Conservation (phyloP, 768 basidiomycete species). For the Boletales sp. region DNA sequence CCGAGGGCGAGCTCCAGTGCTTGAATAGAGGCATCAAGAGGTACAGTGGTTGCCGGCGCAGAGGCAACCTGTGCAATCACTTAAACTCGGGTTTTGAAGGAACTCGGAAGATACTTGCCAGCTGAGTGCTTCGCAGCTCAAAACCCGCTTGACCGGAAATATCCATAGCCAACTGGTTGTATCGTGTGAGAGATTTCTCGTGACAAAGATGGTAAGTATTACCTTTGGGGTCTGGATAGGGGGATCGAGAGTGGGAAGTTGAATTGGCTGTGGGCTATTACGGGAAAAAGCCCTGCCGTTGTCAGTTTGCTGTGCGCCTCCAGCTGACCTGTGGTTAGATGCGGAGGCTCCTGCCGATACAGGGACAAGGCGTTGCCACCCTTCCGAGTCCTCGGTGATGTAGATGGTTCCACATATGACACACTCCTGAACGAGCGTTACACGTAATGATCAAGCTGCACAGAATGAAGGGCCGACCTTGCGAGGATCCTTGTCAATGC, state of each 20-base stretch:
- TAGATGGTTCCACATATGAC: slow-evolving; percentile 71
- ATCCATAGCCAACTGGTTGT: slow-evolving; percentile 19
- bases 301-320: slow-evolving; percentile 7
- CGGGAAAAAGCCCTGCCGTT: slow-evolving; percentile 12
- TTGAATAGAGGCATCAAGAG: slow-evolving; percentile 33
- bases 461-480: slow-evolving; percentile 45
- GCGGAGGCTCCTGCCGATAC: slow-evolving; percentile 9
- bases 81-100: background rate
- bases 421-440: slow-evolving; percentile 56
- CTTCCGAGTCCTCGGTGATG: slow-evolving; percentile 51
- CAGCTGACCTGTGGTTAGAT: slow-evolving; percentile 2
- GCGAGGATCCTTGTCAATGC: slow-evolving; percentile 56
- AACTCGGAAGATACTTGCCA: slow-evolving; percentile 7
- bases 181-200: slow-evolving; percentile 3
- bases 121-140: slow-evolving; percentile 16
- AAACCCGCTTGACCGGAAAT: slow-evolving; percentile 9
- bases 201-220: background rate
- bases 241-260: slow-evolving; percentile 33
- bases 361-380: slow-evolving; percentile 43
- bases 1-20: slow-evolving; percentile 54
- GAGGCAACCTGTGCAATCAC: slow-evolving; percentile 15
- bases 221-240: slow-evolving; percentile 28
- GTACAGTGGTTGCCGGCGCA: slow-evolving; percentile 6
- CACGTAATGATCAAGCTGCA: background rate
- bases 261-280: slow-evolving; percentile 28